These are phyloP conservation scores for Penicillium decumbens DNA, from an alignment of 2,329 filamentous ascomycete species.

Conservation along the genomic window DNA sequence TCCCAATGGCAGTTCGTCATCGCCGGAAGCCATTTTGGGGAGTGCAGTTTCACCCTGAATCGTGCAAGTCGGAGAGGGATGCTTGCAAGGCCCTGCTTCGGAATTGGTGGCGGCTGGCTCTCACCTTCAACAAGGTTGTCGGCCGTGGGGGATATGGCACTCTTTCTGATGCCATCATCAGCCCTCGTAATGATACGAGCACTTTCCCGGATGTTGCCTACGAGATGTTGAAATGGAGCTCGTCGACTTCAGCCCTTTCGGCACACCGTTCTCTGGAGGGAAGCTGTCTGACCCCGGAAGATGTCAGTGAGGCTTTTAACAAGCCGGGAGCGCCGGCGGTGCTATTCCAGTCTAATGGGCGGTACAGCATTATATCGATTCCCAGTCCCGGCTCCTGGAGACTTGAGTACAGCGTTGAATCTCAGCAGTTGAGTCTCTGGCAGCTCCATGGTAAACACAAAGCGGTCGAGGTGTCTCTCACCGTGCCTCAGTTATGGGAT, in stretches of 20 bases:
- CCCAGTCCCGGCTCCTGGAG: constrained; percentile 35
- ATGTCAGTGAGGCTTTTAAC: constrained; percentile 35
- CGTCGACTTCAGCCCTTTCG: constrained; percentile 26
- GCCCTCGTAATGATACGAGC: constrained; percentile 12
- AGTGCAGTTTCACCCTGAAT: constrained; percentile 87
- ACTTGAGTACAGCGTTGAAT: constrained; percentile 32
- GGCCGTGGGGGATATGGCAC: constrained; percentile 22
- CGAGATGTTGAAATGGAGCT: constrained; percentile 34
- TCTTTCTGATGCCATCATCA: constrained; percentile 20
- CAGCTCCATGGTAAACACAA: constrained; percentile 13
- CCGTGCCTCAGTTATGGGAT: constrained; percentile 33
- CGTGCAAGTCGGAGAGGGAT: constrained; percentile 65
- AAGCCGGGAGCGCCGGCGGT: constrained; percentile 30
- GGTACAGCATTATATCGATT: constrained; percentile 36
- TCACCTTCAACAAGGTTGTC: constrained; percentile 54
- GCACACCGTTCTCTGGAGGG: constrained; percentile 24
- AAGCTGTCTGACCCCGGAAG: constrained; percentile 27
- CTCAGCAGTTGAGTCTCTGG: constrained; percentile 22
- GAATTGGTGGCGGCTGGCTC: constrained; percentile 70
- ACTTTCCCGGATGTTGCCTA: constrained; percentile 45
- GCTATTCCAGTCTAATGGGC: constrained; percentile 44
- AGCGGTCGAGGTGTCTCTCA: constrained; percentile 16
- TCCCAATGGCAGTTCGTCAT: constrained; percentile 75
- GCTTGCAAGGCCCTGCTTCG: constrained; percentile 59
- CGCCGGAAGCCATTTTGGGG: constrained; percentile 70